Conservation (phyloP, 257 asterid genomes). For the Ophiorrhiza pumila region DNA sequence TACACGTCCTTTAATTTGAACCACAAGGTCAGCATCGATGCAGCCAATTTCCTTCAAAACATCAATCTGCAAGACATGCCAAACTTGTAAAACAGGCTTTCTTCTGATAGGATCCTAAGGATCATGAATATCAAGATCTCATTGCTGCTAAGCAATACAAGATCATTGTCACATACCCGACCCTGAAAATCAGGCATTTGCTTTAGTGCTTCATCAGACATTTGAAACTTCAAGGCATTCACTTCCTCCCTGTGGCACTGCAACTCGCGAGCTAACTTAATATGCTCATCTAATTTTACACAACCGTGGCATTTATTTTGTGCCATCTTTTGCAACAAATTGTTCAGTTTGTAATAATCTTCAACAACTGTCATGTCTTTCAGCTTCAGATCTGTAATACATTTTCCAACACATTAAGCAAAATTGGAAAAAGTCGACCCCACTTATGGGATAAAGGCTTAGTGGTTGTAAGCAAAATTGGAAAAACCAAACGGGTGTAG, state of each 20-base stretch:
- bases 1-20: constrained; percentile 97
- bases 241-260: constrained; percentile 71
- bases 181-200: constrained; percentile 99
- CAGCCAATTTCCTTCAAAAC: constrained; percentile 91
- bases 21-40: constrained; percentile 84
- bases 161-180: constrained; percentile 53
- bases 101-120: constrained; percentile 1
- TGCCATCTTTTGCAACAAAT: constrained; percentile 77
- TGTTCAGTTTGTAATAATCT: constrained; percentile 60
- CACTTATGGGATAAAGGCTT: no score
- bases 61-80: constrained; percentile 65
- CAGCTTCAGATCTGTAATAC: constrained; percentile 75
- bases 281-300: constrained; percentile 75
- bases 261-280: constrained; percentile 66
- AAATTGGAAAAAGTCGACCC: no score
- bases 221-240: constrained; percentile 63
- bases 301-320: constrained; percentile 93
- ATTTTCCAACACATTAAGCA: constrained; percentile 2
- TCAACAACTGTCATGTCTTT: constrained; percentile 58
- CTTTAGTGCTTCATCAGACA: constrained; percentile 98
- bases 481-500: background rate
- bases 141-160: background rate
- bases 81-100: constrained; percentile 26
- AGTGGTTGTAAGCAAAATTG: no score
- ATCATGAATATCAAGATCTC: background rate